Percentiles rank a stretch among this genome's conserved stretches.
Conservation (phyloP, 2,329 filamentous ascomycete species). For the Rhexocercosporidium sp. region DNA sequence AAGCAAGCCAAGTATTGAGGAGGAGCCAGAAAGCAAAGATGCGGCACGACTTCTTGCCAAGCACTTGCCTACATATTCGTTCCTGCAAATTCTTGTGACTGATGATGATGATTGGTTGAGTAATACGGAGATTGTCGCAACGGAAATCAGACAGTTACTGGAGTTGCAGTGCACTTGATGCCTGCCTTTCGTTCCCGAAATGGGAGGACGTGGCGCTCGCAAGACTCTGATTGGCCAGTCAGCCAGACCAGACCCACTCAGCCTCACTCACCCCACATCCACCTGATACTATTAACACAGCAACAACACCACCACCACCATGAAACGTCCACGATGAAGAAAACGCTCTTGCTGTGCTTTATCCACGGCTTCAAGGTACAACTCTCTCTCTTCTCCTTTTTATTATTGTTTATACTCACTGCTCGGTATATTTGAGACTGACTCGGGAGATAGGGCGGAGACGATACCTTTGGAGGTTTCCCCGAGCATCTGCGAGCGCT, state of each 20-base stretch:
- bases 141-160: no score
- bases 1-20: background rate
- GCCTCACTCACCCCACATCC: background rate
- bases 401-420: background rate
- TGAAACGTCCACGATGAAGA: constrained; percentile 62
- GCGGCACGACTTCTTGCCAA: background rate
- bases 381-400: background rate
- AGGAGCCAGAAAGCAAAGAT: background rate
- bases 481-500: constrained; percentile 72
- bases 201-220: background rate
- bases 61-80: background rate
- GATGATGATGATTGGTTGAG: background rate
- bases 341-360: constrained; percentile 81
- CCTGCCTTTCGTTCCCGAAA: background rate
- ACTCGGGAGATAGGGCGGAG: constrained; percentile 62
- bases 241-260: background rate
- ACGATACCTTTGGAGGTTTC: constrained; percentile 79
- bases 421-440: background rate
- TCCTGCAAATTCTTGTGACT: background rate
- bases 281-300: background rate
- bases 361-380: constrained; percentile 85
- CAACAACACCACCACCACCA: constrained; percentile 5
- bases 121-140: background rate
- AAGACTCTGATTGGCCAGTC: no score
- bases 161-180: background rate